Evolutionary conservation across 768 basidiomycete species (phyloP).

Genomic region (Hygrocybe punicea): DNA sequence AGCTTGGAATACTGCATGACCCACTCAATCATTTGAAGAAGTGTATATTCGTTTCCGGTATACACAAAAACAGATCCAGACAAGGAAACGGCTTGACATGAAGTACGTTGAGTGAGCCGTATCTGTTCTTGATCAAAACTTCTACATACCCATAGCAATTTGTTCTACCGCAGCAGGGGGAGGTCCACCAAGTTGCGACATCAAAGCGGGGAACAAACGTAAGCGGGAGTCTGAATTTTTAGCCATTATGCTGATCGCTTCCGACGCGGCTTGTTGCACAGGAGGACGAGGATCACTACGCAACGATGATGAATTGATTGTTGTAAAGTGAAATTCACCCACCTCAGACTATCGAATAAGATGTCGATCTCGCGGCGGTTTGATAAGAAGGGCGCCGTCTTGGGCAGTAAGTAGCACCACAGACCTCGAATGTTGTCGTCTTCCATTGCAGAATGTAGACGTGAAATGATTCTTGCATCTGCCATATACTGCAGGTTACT

Average conservation of each 20-base stretch:
- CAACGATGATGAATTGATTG: neutral
- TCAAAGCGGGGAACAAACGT: conserved; percentile 15
- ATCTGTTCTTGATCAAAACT: neutral
- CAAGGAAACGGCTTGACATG: conserved; percentile 13
- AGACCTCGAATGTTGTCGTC: conserved; percentile 16
- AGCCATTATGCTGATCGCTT: conserved; percentile 15
- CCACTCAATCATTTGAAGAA: conserved; percentile 14
- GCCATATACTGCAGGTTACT: conserved; percentile 15
- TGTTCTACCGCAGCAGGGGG: conserved; percentile 4
- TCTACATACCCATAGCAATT: conserved; percentile 13
- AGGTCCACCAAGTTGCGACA: conserved; percentile 11
- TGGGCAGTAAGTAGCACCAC: conserved; percentile 18
- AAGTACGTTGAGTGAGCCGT: neutral
- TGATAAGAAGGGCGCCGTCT: conserved; percentile 15
- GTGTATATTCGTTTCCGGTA: conserved; percentile 14
- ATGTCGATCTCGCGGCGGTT: conserved; percentile 15
- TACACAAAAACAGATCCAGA: conserved; percentile 16
- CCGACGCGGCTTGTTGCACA: conserved; percentile 14
- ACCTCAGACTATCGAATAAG: conserved; percentile 14
- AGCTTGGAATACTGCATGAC: neutral
- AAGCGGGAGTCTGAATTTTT: conserved; percentile 17
- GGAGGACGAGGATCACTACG: conserved; percentile 9
- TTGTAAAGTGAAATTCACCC: neutral
- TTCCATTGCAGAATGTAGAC: conserved; percentile 11
- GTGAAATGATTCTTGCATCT: conserved; percentile 8